Conservation (phyloP, 164 flowering plant genomes). For the Nelumbo lutea region DNA sequence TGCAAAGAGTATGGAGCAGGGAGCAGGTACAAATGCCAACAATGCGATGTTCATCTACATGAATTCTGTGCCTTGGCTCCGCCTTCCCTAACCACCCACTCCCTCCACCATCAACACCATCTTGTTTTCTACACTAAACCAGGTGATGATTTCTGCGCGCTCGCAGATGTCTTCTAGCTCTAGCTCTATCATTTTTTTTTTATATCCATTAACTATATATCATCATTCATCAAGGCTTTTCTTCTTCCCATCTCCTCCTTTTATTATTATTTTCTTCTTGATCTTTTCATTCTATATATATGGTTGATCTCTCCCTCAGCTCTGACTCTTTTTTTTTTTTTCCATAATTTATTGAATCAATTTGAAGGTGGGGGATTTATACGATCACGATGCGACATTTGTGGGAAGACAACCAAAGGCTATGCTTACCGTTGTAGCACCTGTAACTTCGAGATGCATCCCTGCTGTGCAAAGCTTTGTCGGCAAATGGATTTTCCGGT, state of each 20-base stretch:
- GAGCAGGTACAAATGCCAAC: constrained; percentile 46
- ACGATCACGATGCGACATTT: constrained; percentile 57
- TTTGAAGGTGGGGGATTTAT: constrained; percentile 35
- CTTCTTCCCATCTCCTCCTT: too few species aligned
- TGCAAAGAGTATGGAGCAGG: constrained; percentile 87
- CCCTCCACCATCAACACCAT: constrained; percentile 63
- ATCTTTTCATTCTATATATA: too few species aligned
- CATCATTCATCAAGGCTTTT: too few species aligned
- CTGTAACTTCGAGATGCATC: constrained; percentile 73
- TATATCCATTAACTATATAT: too few species aligned
- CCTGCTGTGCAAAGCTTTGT: constrained; percentile 64
- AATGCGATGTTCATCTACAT: constrained; percentile 66
- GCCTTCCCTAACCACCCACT: constrained; percentile 43
- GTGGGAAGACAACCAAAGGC: constrained; percentile 55
- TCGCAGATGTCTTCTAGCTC: too few species aligned
- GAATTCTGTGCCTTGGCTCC: constrained; percentile 72
- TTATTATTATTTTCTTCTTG: too few species aligned
- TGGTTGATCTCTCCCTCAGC: too few species aligned
- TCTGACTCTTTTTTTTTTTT: neutral
- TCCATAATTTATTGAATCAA: neutral
- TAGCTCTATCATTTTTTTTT: too few species aligned
- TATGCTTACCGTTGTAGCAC: constrained; percentile 52
- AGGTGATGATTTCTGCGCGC: constrained; percentile 14
- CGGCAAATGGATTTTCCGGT: constrained; percentile 29
- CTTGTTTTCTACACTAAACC: constrained; percentile 45